Conservation (phyloP, 1,284 basidiomycete genomes). For the Malassezia caprae region DNA sequence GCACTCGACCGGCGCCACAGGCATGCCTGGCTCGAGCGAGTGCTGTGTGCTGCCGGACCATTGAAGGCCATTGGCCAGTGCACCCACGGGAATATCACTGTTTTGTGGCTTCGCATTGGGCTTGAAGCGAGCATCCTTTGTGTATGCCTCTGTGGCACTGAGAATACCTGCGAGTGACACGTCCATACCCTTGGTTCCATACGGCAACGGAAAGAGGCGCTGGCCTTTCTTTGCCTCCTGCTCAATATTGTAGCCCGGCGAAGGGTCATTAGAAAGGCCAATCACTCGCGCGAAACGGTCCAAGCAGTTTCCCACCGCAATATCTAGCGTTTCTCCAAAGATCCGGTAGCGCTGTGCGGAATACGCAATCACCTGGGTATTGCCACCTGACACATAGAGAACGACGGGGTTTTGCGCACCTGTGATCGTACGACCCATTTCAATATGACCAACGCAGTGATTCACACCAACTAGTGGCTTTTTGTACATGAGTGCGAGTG, state of each 20-base stretch:
- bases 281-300: constrained; percentile 97
- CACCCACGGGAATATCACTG: constrained; percentile 23
- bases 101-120: constrained; percentile 5
- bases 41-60: constrained; percentile 22
- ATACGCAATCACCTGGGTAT: constrained; percentile 98
- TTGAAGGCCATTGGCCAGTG: constrained; percentile 33
- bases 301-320: constrained; percentile 95
- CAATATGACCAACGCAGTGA: constrained; percentile 94
- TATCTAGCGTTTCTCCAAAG: constrained; percentile 97
- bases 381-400: constrained; percentile 95
- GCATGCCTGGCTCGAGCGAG: not conserved
- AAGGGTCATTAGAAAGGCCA: constrained; percentile 86
- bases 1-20: constrained; percentile 16
- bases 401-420: constrained; percentile 90
- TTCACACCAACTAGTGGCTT: constrained; percentile 95
- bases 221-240: constrained; percentile 76
- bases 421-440: constrained; percentile 94
- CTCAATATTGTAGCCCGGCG: constrained; percentile 97
- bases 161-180: constrained; percentile 86
- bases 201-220: constrained; percentile 72
- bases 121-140: constrained; percentile 34
- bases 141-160: constrained; percentile 78
- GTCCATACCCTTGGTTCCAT: constrained; percentile 98
- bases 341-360: constrained; percentile 87
- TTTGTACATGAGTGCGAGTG: constrained; percentile 71